Evolutionary conservation across 345 rosid species (phyloP).

Genomic region (Sisymbrium irio): DNA sequence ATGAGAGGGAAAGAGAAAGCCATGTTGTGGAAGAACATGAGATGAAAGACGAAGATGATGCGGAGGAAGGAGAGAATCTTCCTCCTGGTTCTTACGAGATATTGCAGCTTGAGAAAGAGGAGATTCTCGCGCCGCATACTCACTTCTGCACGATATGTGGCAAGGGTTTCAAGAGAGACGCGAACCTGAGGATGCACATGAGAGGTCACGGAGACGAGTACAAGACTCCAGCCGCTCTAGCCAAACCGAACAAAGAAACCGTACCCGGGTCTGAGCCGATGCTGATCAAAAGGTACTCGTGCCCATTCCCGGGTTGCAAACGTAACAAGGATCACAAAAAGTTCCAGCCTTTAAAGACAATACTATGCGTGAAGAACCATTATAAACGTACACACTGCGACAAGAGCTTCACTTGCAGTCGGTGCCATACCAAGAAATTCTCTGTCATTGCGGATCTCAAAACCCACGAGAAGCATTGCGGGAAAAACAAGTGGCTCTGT

Average conservation of each 20-base stretch:
- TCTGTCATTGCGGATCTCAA: constrained; percentile 94
- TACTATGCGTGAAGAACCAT: constrained; percentile 90
- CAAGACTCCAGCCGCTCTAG: constrained; percentile 89
- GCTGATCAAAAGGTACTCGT: constrained; percentile 86
- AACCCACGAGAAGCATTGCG: constrained; percentile 98
- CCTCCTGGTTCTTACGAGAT: constrained; percentile 94
- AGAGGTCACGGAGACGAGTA: constrained; percentile 98
- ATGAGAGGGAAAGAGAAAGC: constrained; percentile 44
- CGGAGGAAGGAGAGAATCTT: constrained; percentile 87
- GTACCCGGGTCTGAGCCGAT: constrained; percentile 51
- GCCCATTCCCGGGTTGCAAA: constrained; percentile 91
- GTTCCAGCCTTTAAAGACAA: constrained; percentile 94
- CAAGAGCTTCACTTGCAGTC: constrained; percentile 83
- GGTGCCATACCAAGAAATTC: constrained; percentile 94
- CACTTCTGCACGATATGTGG: constrained; percentile 96
- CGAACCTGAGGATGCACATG: constrained; percentile 97
- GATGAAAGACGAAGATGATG: constrained; percentile 85
- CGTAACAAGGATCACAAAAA: constrained; percentile 95
- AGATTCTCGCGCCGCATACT: constrained; percentile 96
- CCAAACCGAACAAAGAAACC: constrained; percentile 78
- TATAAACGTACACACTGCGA: constrained; percentile 97
- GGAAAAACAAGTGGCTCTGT: constrained; percentile 95
- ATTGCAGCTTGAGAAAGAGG: constrained; percentile 91
- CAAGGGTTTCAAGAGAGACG: constrained; percentile 98
- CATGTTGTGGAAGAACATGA: constrained; percentile 67